Evolutionary conservation across 2,329 filamentous ascomycete genomes (phyloP).

Genomic region (Diaporthe batatas): DNA sequence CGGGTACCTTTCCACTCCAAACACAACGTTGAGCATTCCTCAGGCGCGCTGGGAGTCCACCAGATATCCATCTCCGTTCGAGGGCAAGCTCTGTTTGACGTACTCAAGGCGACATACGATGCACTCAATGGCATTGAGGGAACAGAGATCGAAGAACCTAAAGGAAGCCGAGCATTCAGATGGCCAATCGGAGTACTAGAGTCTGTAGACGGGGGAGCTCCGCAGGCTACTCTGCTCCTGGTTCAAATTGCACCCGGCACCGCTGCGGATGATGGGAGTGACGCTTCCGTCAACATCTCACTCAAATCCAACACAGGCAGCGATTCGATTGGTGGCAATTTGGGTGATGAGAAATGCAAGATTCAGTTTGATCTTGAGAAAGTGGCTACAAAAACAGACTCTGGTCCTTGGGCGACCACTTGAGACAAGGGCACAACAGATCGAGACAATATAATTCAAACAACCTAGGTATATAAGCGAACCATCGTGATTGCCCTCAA

Average conservation of each 20-base stretch:
- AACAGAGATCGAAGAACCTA: neutral
- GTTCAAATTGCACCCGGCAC: neutral
- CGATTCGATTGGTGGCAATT: neutral
- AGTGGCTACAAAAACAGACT: neutral
- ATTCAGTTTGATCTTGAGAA: slow-evolving; percentile 11
- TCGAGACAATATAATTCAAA: neutral
- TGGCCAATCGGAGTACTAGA: slow-evolving; percentile 23
- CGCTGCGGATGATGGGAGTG: neutral
- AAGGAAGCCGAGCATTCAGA: neutral
- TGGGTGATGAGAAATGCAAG: slow-evolving; percentile 24
- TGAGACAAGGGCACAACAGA: neutral
- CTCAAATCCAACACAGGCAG: slow-evolving; percentile 2
- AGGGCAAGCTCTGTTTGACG: slow-evolving; percentile 43
- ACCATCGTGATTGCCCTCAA: neutral
- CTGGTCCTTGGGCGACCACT: neutral
- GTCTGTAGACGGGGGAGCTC: neutral
- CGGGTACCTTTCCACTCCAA: slow-evolving; percentile 63
- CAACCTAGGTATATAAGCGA: neutral
- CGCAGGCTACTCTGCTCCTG: neutral
- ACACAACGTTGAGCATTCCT: slow-evolving; percentile 61
- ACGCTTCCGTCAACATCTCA: slow-evolving; percentile 5
- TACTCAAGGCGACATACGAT: slow-evolving; percentile 49
- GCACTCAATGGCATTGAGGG: slow-evolving; percentile 43
- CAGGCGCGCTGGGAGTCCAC: slow-evolving; percentile 64
- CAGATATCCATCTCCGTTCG: slow-evolving; percentile 56